Base-by-base conservation (phyloP, 345 rosid genomes). In the Erucastrum elatum region DNA sequence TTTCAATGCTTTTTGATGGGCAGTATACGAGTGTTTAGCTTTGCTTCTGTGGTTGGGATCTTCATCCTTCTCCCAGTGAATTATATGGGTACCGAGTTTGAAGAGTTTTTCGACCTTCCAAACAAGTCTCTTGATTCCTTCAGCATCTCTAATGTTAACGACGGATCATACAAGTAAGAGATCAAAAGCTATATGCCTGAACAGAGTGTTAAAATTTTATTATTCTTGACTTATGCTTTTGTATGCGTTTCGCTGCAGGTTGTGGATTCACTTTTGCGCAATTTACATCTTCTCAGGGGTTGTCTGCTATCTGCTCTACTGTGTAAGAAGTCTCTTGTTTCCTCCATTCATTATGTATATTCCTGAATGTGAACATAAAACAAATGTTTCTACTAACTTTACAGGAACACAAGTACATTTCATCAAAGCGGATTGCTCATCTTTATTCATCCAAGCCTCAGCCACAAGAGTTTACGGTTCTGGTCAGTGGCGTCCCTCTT, bases 251-350 rank as follows among this genome's bases (percentile, higher is more conserved):
- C 77, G 76, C 71, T 86, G 82, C 86, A 94, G 98, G 98, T 76
- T 94, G 76, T 94, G 97, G 98, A 67, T 90, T 79, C 98, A 92
- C 90, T 94, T 94, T 81, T 88, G 86, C 71, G 96, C 98, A 51
- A 89, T 87, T 71, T 94, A 94, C 85, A 64, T 90, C 76, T 89
- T 94, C 84, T 89, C 98, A 0, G 94, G 85, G 39, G 83, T 87
- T 84, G 97, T 94, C 76, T 92, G 98, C 92, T 89, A 81, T 84
- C 90, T 94, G 77, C 96, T 94, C 63, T 90, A 88, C 81, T 44
- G 9, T 69, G 97, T 94, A 86, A 92, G 98, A 82, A 59, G 66
- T 49, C 44, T 31, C 13, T 82, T 75, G 53, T 60, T 70, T 29
- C 69, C 6, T 68, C 53, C 60, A 53, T 72, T 63, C 67, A 6